Percentiles rank a stretch among this genome's conserved stretches.
Conservation (phyloP, 2,329 filamentous ascomycete genomes). For the Nectriaceae sp. region DNA sequence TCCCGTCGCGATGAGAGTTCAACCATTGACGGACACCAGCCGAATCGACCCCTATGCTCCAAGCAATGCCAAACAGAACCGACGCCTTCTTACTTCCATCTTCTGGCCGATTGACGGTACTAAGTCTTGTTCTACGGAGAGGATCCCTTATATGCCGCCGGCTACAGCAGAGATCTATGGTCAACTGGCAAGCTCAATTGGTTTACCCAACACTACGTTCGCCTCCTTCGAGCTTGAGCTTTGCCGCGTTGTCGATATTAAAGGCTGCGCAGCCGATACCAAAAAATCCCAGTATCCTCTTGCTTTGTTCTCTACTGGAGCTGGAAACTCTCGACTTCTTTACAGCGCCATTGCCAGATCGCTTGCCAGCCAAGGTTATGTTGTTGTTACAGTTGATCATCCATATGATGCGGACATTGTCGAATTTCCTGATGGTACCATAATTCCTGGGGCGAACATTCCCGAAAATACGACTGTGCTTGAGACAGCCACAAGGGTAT, state of each 20-base stretch:
- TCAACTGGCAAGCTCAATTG: slow-evolving; percentile 22
- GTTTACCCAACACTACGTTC: slow-evolving; percentile 35
- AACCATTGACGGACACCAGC: slow-evolving; percentile 30
- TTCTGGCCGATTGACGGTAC: slow-evolving; percentile 32
- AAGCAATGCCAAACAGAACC: slow-evolving; percentile 17
- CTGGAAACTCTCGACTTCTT: slow-evolving; percentile 43
- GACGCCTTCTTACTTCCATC: slow-evolving; percentile 31
- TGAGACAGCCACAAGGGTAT: slow-evolving; percentile 21
- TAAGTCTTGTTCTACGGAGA: slow-evolving; percentile 18
- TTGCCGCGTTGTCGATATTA: slow-evolving; percentile 21
- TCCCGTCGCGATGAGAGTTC: slow-evolving; percentile 26
- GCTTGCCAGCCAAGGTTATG: slow-evolving; percentile 47
- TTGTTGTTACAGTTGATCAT: slow-evolving; percentile 51
- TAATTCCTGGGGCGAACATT: slow-evolving; percentile 18
- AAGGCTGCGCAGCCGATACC: slow-evolving; percentile 4
- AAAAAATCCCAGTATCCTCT: slow-evolving; percentile 28
- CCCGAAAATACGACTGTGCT: slow-evolving; percentile 10
- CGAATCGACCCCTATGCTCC: slow-evolving; percentile 35
- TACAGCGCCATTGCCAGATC: slow-evolving; percentile 46
- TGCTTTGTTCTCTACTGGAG: slow-evolving; percentile 46
- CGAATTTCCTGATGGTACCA: slow-evolving; percentile 46
- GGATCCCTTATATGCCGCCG: slow-evolving; percentile 36
- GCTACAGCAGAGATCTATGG: slow-evolving; percentile 33
- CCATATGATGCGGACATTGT: slow-evolving; percentile 47
- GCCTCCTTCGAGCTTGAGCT: slow-evolving; percentile 26